Percentiles rank a stretch among this genome's conserved stretches.
Evolutionary conservation across 495 filamentous ascomycete species (phyloP).

Genomic region (Ascobolus immersus): DNA sequence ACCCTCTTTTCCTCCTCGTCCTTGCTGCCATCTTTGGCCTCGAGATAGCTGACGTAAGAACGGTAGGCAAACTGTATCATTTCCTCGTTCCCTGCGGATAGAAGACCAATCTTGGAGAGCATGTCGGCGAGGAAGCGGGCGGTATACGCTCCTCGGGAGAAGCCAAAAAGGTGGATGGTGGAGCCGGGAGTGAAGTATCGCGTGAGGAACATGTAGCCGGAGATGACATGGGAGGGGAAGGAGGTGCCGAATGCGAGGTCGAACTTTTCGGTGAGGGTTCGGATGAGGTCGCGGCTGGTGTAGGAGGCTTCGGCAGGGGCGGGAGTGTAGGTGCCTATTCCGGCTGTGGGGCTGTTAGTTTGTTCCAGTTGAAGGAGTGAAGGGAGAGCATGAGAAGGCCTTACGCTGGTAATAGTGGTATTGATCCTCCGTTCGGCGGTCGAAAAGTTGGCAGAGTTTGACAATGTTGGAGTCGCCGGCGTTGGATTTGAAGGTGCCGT

Average conservation of each 20-base stretch:
- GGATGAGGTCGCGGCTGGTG: slow-evolving; percentile 28
- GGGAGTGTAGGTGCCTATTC: slow-evolving; percentile 67
- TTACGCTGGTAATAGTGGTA: slow-evolving; percentile 19
- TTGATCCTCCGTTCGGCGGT: slow-evolving; percentile 25
- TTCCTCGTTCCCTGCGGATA: slow-evolving; percentile 68
- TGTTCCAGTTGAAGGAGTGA: no score
- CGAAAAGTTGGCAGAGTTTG: slow-evolving; percentile 53
- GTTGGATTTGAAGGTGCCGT: slow-evolving; percentile 62
- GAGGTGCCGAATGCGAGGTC: slow-evolving; percentile 64
- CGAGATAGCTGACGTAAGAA: slow-evolving; percentile 55
- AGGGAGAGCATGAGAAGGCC: no score
- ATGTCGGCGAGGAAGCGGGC: slow-evolving; percentile 70
- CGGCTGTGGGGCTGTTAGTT: no score
- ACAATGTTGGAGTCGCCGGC: slow-evolving; percentile 69
- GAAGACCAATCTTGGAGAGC: slow-evolving; percentile 58
- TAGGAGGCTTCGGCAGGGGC: neutral
- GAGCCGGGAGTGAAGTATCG: slow-evolving; percentile 57
- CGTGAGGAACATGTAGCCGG: slow-evolving; percentile 74
- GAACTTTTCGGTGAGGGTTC: slow-evolving; percentile 60
- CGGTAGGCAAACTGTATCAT: slow-evolving; percentile 76
- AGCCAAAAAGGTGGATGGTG: slow-evolving; percentile 63
- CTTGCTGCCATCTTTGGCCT: slow-evolving; percentile 32
- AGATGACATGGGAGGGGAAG: slow-evolving; percentile 62
- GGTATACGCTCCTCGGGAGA: slow-evolving; percentile 63
- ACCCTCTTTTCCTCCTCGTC: slow-evolving; percentile 26